phyloP scores from a whole-genome alignment of 2,329 filamentous ascomycete genomes.

The Helotiales sp. region DNA sequence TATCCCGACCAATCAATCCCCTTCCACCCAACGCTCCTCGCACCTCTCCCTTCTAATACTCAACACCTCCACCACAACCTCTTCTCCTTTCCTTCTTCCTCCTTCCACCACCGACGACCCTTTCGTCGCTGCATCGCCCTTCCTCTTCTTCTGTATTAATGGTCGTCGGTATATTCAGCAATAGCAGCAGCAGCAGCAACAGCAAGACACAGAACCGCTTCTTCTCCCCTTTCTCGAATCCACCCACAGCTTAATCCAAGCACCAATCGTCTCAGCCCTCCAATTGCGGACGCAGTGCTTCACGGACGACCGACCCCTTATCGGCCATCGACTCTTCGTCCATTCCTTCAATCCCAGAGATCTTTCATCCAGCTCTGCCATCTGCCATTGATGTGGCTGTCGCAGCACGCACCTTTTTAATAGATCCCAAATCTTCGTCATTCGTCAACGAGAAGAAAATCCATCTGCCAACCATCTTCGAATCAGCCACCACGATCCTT shows the following conservation, averaged over 20 bases:
- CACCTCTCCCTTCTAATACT: background rate
- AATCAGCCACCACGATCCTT: slow-evolving; percentile 25
- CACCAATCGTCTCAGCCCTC: slow-evolving; percentile 16
- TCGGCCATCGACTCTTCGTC: slow-evolving; percentile 30
- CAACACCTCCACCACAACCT: background rate
- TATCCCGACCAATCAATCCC: background rate
- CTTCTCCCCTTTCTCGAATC: slow-evolving; percentile 7
- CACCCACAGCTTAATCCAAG: slow-evolving; percentile 27
- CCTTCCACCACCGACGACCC: background rate
- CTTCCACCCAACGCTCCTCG: background rate
- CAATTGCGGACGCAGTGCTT: slow-evolving; percentile 19
- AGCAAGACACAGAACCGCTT: slow-evolving; percentile 4
- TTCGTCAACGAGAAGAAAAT: slow-evolving; percentile 8
- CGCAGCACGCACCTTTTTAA: slow-evolving; percentile 20
- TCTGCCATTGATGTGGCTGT: slow-evolving; percentile 24
- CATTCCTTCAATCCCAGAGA: slow-evolving; percentile 26
- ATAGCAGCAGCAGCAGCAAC: background rate
- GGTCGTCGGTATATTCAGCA: slow-evolving; percentile 25
- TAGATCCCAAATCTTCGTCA: slow-evolving; percentile 23
- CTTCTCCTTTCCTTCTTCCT: slow-evolving; percentile 1
- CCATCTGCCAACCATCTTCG: slow-evolving; percentile 2
- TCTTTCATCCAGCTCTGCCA: slow-evolving; percentile 19
- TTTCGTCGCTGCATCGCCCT: slow-evolving; percentile 1
- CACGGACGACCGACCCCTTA: slow-evolving; percentile 33
- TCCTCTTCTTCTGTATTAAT: slow-evolving; percentile 25